Evolutionary conservation across 306 rosid genomes (phyloP), one percentile per base, ranked within the genome.

Genomic region (Lotus japonicus): DNA sequence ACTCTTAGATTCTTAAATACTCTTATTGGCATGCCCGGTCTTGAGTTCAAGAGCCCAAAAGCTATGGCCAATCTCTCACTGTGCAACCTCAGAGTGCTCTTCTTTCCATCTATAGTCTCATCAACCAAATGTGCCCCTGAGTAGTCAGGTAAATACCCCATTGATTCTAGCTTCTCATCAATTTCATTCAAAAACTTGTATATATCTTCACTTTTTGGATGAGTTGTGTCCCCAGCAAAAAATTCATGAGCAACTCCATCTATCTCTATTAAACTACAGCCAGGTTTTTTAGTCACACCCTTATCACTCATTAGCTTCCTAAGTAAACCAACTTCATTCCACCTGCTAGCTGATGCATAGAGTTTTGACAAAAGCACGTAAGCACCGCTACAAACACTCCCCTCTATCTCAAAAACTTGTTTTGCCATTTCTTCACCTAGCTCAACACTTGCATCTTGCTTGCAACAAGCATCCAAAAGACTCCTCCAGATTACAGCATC

Each of bases 401-500:
- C 87, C 55, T 74, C 80, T 18, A 84, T 72, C 42, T 81, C 79
- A 59, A 92, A 81, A 5, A 86, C 78, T 58, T 83, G 85, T 23
- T 71, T 72, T 21, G 89, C 91, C 62, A 86, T 58, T 84, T 83
- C 82, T 77, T 86, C 84, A 46, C 95, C 73, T 42, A 86, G 84
- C 88, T 92, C 95, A 59, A 92, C 65, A 21, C 81, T 77, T 44
- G 78, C 85, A 14, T 81, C 79, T 69, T 87, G 84, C 89, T 84
- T 89, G 74, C 79, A 81, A 74, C 87, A 89, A 59, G 91, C 91
- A 79, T 87, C 87, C 53, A 92, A 84, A 64, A 89, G 80, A 61
- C 95, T 81, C 87, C 96, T 89, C 92, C 92, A 87, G 19, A 89
- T 87, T n/a, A 89, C 82, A 41, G 46, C 82, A 78, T 92, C 96